Evolutionary conservation across 768 basidiomycete species (phyloP), one percentile per base, ranked within the genome.

Genomic region (Mycena galopus): DNA sequence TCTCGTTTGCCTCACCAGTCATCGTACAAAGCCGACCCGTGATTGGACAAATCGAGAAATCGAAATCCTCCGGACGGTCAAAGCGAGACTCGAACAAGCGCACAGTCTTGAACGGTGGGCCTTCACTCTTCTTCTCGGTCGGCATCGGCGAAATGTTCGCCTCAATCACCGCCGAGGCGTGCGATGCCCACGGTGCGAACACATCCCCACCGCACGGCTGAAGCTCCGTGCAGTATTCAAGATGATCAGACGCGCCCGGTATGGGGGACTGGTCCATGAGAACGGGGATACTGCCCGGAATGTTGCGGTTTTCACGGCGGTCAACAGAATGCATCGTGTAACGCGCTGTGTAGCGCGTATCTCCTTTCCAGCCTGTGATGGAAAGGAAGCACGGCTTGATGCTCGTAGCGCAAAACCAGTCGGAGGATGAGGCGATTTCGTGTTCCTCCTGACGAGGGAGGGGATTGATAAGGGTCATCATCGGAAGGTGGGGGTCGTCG

Each of bases 241-340:
- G 58, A 23, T 69, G 14, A 14, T 42, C 30, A 3, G 17, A 12
- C 2, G 50, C 30, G 21, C 0, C 51, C 17, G 67, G 10, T 1
- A 62, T 42, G 4, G 21, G 17, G 8, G 21, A 35, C 3, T 35
- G 53, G 21, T 69, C 60, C 67, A 69, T 69, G 37, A 62, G 59
- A n/a, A 69, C 62, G 35, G 67, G 59, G 29, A 69, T 33, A 29
- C 50, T 61, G 21, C 29, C 37, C 3, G 67, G 67, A 44, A 69
- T 30, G 29, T 62, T 62, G 58, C 8, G 17, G 29, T 69, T 69
- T 17, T 50, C 47, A 6, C 8, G 19, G 17, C 50, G 33, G n/a
- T 29, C 37, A 35, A 69, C 21, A 16, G 50, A 42, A 21, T 69
- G 67, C 67, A 69, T 53, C 19, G n/a, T 69, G 37, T 69, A 69